Evolutionary conservation across 2,329 filamentous ascomycete species (phyloP).

Genomic region (Coniochaeta pulveracea): DNA sequence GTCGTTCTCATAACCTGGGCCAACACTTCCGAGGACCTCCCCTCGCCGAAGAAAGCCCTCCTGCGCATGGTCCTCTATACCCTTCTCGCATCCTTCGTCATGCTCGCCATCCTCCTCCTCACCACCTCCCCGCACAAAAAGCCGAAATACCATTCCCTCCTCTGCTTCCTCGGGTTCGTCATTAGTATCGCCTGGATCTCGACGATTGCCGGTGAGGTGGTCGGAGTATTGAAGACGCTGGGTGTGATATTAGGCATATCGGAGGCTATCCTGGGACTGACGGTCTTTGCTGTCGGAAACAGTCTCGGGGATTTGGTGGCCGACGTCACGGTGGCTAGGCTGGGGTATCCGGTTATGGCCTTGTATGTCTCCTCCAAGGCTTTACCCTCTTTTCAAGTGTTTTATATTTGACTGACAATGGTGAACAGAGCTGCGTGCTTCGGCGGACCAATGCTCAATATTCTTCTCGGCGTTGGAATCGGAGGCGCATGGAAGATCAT

Average conservation of each 20-base stretch:
- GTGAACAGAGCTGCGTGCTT: constrained; percentile 68
- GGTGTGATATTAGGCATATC: constrained; percentile 88
- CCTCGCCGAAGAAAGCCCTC: constrained; percentile 38
- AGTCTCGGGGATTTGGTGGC: constrained; percentile 89
- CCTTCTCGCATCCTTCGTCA: constrained; percentile 55
- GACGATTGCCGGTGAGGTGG: constrained; percentile 89
- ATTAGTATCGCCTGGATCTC: constrained; percentile 96
- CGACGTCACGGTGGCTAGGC: constrained; percentile 82
- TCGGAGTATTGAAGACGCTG: constrained; percentile 84
- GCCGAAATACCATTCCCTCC: constrained; percentile 61
- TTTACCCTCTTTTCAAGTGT: background rate
- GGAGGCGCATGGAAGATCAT: constrained; percentile 83
- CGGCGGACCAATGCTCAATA: constrained; percentile 97
- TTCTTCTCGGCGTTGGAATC: constrained; percentile 86
- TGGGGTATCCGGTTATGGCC: constrained; percentile 96
- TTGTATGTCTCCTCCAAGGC: constrained; percentile 31
- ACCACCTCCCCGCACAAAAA: constrained; percentile 57
- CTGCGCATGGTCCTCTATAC: constrained; percentile 49
- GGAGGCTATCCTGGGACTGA: constrained; percentile 88
- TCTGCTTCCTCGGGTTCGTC: constrained; percentile 83
- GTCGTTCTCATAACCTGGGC: constrained; percentile 67
- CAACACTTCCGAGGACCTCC: constrained; percentile 48
- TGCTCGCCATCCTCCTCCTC: constrained; percentile 54
- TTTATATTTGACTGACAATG: constrained; percentile 12
- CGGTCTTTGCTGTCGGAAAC: constrained; percentile 93